Base-by-base conservation (phyloP, 1,139 yeast species). In the Geotrichum cucujoidarum region DNA sequence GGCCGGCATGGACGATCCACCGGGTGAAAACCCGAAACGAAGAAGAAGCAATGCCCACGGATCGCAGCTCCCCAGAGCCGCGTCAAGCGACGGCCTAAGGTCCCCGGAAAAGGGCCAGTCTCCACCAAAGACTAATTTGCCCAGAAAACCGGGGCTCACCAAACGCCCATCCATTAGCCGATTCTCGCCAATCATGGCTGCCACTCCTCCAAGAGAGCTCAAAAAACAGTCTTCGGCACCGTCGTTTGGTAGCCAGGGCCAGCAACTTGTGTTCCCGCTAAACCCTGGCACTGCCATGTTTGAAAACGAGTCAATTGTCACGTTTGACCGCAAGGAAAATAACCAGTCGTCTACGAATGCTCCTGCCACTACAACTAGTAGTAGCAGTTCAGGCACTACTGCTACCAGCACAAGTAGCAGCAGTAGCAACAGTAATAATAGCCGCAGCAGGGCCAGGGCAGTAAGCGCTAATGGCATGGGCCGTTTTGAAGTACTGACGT, bases 221-320 rank as follows among this genome's bases (percentile, higher is more conserved):
- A 41, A 44, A 39, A 39, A 42, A 34, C 20, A 29, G 17, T 16
- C 36, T 16, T 38, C 20, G 7, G 27, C 6, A 13, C 30, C 45
- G 29, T 40, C 47, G n/a, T 50, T 50, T 47, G 53, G 51, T 11
- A 42, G 48, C 30, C 48, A 44, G 32, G 51, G 49, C 37, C 53
- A 50, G 43, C 50, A 50, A 18, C 45, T 47, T 3, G 50, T 50
- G 4, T 50, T 50, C 34, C 53, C 53, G 14, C 35, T 50, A 8
- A 43, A 50, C 25, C 49, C 49, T 8, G 22, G 24, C 27, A 42
- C 27, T n/a, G 25, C 43, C 5, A 32, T 35, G 27, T 47, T 47
- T 33, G 50, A 47, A 22, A 37, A 47, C 32, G 47, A 47, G 40
- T 47, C 50, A 7, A 47, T 47, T 27, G 44, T 41, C 7, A 37